These are phyloP conservation scores for Pseudotsuga menziesii DNA, from an alignment of 75 land plant species.

Conservation along the genomic window DNA sequence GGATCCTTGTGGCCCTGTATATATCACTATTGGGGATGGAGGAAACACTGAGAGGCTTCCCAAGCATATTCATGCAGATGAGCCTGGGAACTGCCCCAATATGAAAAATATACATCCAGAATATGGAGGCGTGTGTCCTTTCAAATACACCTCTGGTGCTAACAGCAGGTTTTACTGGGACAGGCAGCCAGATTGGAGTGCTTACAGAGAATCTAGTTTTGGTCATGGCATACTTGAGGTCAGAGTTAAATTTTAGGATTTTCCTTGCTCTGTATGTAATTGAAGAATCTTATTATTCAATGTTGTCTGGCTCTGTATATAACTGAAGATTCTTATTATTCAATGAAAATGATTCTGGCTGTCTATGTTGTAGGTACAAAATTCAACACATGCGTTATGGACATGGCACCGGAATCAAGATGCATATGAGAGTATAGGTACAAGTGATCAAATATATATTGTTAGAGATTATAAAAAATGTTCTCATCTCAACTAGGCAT, in stretches of 20 bases:
- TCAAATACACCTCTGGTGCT: constrained; percentile 82
- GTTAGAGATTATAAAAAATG: constrained; percentile 7
- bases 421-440: constrained; percentile 11
- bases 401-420: constrained; percentile 59
- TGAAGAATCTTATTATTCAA: too few species aligned
- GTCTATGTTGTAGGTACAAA: constrained; percentile 20
- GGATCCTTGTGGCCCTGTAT: constrained; percentile 86
- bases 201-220: constrained; percentile 34
- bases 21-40: constrained; percentile 94
- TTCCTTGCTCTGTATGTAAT: too few species aligned
- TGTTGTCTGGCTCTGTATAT: too few species aligned
- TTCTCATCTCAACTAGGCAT: too few species aligned
- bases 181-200: constrained; percentile 45
- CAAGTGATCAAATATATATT: constrained; percentile 43
- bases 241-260: constrained; percentile 41
- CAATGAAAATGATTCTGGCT: not conserved
- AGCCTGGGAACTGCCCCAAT: constrained; percentile 76
- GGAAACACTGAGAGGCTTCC: constrained; percentile 87
- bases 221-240: constrained; percentile 46
- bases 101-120: constrained; percentile 46
- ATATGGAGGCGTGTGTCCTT: constrained; percentile 65
- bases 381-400: constrained; percentile 43
- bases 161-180: constrained; percentile 64
- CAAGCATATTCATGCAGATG: constrained; percentile 79
- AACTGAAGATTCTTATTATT: too few species aligned